A percentile compares a stretch with the other conserved stretches of the same genome.
phyloP scores from a whole-genome alignment of 768 basidiomycete species.

The Psilocybe subaeruginosa region DNA sequence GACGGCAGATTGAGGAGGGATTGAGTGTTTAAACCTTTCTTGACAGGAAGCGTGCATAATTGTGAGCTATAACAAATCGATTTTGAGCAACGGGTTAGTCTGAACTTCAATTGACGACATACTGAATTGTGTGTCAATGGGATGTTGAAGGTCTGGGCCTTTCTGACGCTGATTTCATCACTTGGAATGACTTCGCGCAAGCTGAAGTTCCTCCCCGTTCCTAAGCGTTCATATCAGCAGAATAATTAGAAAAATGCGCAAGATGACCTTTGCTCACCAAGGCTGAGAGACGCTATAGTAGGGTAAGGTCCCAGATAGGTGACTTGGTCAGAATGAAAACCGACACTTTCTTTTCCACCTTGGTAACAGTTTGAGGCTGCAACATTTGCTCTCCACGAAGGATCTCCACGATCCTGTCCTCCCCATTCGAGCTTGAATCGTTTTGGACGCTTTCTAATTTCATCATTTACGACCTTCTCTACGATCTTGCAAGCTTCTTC shows the following conservation, averaged over 20 bases:
- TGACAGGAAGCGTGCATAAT: constrained; percentile 90
- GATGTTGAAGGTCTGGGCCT: constrained; percentile 75
- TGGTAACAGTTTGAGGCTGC: constrained; percentile 86
- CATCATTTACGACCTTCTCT: constrained; percentile 71
- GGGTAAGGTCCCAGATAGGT: constrained; percentile 85
- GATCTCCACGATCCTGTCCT: constrained; percentile 20
- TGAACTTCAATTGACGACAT: constrained; percentile 20
- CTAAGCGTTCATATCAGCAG: constrained; percentile 33
- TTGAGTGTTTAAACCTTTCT: constrained; percentile 79
- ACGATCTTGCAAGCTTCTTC: constrained; percentile 77
- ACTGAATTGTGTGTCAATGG: constrained; percentile 82
- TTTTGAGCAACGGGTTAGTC: background rate
- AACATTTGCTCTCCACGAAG: constrained; percentile 77
- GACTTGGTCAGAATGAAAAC: constrained; percentile 80
- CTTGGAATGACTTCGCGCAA: constrained; percentile 77
- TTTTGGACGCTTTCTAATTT: constrained; percentile 58
- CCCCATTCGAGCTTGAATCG: constrained; percentile 74
- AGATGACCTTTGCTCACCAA: constrained; percentile 47
- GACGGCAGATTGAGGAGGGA: constrained; percentile 71
- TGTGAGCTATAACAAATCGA: constrained; percentile 49
- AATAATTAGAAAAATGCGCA: background rate
- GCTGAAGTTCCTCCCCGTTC: constrained; percentile 70
- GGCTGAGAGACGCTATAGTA: constrained; percentile 83
- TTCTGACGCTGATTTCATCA: constrained; percentile 56
- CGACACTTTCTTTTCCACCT: constrained; percentile 81